Base-by-base conservation (phyloP, 2,329 filamentous ascomycete genomes). In the Trematosphaeria pertusa region DNA sequence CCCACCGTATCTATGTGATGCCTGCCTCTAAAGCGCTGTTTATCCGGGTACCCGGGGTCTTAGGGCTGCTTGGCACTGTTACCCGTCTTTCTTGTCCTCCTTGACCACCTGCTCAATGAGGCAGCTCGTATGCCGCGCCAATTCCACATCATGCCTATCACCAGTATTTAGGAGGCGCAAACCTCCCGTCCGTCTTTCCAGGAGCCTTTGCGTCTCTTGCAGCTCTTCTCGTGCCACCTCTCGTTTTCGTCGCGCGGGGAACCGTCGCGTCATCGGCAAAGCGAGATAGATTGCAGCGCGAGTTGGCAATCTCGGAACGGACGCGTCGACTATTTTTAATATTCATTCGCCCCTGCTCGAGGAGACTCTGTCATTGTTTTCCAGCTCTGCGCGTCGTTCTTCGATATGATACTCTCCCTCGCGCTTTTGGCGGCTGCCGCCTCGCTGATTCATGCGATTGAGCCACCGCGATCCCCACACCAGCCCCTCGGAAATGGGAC, bases 401-500 rank as follows among this genome's bases (percentile, higher is more conserved):
- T 34, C 26, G 42, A 15, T 48, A 46, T 40, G 22, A 70, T 71
- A 67, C 62, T 67, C 37, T 62, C 62, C 15, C 57, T 67, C 44
- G 48, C 59, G 15, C 35, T 69, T 41, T 47, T 66, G 36, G 56
- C 61, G 20, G 61, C 60, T 33, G 56, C 49, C 26, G 40, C 69
- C 46, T 61, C 64, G 54, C 50, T 69, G 35, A 52, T 66, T 24
- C 56, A 56, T 30, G 60, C 62, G 7, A 73, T 77, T 59, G 75
- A 81, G 19, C 80, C 81, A 35, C 74, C 79, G 4, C 78, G 83
- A 22, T 70, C 77, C 39, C 79, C 82, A 7, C 73, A 78, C 48
- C 80, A 82, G 43, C 83, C 84, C 3, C 73, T 74, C 3, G 82
- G 82, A 17, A 79, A 78, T 50, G 83, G 83, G 6, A 73, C 78